phyloP scores from a whole-genome alignment of 169 alveolate species.

The Eimeria maxima region DNA sequence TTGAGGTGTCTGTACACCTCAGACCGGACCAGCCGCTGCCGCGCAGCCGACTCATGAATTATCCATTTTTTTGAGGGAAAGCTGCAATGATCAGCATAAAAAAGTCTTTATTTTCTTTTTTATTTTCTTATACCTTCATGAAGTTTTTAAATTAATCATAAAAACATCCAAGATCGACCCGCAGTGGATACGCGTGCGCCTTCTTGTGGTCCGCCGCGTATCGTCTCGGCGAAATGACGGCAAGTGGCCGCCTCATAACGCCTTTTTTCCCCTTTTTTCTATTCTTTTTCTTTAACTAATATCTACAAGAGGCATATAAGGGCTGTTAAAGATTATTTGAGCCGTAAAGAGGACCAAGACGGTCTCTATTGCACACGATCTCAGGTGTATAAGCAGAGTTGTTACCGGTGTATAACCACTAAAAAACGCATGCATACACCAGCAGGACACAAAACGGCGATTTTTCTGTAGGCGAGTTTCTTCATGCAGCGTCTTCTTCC shows the following conservation, averaged over 20 bases:
- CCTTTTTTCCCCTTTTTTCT: too few relatives aligned
- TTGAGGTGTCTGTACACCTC: conserved; percentile 9
- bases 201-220: neutral
- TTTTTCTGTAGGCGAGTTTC: too few relatives aligned
- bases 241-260: neutral
- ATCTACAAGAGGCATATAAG: neutral
- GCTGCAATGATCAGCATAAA: neutral
- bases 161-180: neutral
- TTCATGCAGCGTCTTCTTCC: neutral
- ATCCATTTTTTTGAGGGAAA: neutral
- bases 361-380: too few relatives aligned
- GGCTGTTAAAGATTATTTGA: too few relatives aligned
- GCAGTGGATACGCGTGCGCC: neutral
- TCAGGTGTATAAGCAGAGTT: too few relatives aligned
- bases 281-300: too few relatives aligned
- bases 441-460: too few relatives aligned
- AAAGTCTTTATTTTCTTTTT: neutral
- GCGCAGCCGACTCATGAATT: neutral
- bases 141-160: neutral
- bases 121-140: neutral
- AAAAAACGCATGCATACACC: too few relatives aligned
- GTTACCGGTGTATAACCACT: too few relatives aligned
- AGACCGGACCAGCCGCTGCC: neutral
- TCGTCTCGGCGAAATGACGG: neutral
- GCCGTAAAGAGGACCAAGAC: too few relatives aligned